These are phyloP conservation scores for Podaxis carcinomalis DNA, from an alignment of 768 basidiomycete species.

Conservation along the genomic window DNA sequence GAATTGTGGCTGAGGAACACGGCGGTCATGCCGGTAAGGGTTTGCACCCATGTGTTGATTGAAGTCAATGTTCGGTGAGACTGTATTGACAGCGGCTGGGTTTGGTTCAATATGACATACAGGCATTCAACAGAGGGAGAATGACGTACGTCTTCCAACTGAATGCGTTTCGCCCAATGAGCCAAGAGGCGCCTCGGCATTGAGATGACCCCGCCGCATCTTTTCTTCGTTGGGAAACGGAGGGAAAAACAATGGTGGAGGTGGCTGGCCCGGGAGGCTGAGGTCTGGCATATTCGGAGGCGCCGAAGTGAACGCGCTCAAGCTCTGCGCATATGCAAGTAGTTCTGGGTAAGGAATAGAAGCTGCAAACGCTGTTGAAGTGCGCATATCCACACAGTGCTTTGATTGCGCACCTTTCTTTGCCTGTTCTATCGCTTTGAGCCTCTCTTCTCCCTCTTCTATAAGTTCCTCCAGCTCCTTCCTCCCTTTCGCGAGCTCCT, in stretches of 20 bases:
- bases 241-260: constrained; percentile 80
- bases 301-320: constrained; percentile 84
- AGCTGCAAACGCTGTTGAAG: constrained; percentile 33
- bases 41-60: constrained; percentile 53
- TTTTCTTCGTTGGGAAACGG: constrained; percentile 92
- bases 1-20: constrained; percentile 53
- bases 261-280: constrained; percentile 63
- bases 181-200: constrained; percentile 76
- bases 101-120: constrained; percentile 8
- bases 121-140: background rate
- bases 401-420: constrained; percentile 50
- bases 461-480: constrained; percentile 66
- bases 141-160: constrained; percentile 64
- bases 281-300: constrained; percentile 85
- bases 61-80: constrained; percentile 49
- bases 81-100: constrained; percentile 47
- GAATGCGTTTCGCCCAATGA: constrained; percentile 77
- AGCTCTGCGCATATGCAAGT: constrained; percentile 78
- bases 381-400: background rate
- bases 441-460: constrained; percentile 69
- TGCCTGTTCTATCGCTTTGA: constrained; percentile 66
- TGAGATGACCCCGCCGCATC: constrained; percentile 79
- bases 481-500: constrained; percentile 61
- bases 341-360: constrained; percentile 81
- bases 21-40: constrained; percentile 69